Evolutionary conservation across 176 grass and related monocot genomes (phyloP), one percentile per base, ranked within the genome.

Genomic region (Carex pumila): DNA sequence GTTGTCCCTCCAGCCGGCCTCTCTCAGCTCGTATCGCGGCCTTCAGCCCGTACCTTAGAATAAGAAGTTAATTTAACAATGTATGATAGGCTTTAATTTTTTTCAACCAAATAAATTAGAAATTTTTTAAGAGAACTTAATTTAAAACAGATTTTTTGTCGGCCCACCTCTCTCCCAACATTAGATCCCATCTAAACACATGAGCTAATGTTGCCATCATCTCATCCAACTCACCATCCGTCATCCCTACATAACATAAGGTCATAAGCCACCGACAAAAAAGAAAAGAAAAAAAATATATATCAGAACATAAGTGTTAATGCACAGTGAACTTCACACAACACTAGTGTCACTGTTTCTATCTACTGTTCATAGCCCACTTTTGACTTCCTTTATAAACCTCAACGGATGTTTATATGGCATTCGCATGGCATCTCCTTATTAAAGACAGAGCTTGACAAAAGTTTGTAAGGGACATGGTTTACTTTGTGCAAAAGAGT

Each of bases 141-240:
- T 39, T 58, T 82, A 52, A 11, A 65, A 83, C 4, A 45, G 18
- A 10, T 45, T 25, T 61, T 8, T 15, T n/a, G 12, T 37, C 19
- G 15, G 9, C 36, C 1, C 17, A 83, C 2, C 96, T 91, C 88
- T 99, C 96, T 85, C 93, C 96, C 81, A 99, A 87, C 52, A 99
- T 91, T 36, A 99, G 81, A 80, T 99, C 96, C 93, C 93, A 95
- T 67, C 93, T 89, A 87, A 99, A 99, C 5, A 99, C 67, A 53
- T 92, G 91, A 5, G 91, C 79, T 71, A 99, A 85, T 82, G 96
- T 89, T 67, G 93, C 91, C 83, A 92, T 95, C 96, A 99, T 95
- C 83, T 99, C 96, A 89, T 99, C 96, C 1, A 99, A 88, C 90
- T 99, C 96, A 61, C 88, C 86, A 83, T 98, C 95, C 18, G 95